Base-by-base conservation (phyloP, 352 stramenopile species). In the Phytophthora fragariaefolia region DNA sequence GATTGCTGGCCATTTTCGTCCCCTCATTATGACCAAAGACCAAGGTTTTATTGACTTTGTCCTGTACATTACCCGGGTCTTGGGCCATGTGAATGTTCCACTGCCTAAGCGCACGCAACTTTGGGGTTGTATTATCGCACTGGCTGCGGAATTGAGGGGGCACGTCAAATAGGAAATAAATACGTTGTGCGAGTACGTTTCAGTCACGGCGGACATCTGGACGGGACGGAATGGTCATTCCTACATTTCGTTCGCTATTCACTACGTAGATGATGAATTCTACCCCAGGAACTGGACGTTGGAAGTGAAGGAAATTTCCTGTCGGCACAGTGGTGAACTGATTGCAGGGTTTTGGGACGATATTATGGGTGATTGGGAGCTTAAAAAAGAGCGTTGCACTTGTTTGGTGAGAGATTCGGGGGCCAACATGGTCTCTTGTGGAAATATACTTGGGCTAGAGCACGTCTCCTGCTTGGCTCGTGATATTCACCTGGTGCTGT, bases 31-130 rank as follows among this genome's bases (percentile, higher is more conserved):
- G n/a, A n/a, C n/a, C n/a, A n/a, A n/a, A 52, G 63, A 65, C 23
- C 15, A 62, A 22, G 28, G 54, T 1, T 61, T 65, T 26, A 38
- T 71, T 32, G 38, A 60, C 1, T 65, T 71, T 36, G 20, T 71
- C 1, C 0, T 3, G 10, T 71, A 52, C 20, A 55, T 65, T 13
- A 65, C 38, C 2, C 22, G 46, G 7, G 13, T 7, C 1, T 17
- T 71, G 13, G 47, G 38, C 1, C 18, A 22, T 20, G 30, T 71
- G 12, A 55, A 57, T 34, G 38, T 71, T 6, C 3, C 12, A 3
- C 13, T 65, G 1, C 55, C 54, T 1, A 65, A 55, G 5, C 49
- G 36, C 7, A 61, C 28, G 1, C 38, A 58, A 30, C 34, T 65
- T 3, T 30, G 55, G 1, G 6, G 27, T 1, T 47, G 36, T 22